Percentiles rank a stretch among this genome's conserved stretches.
These are phyloP conservation scores for Diospyros lotus DNA, from an alignment of 148 eudicot species.

Conservation along the genomic window DNA sequence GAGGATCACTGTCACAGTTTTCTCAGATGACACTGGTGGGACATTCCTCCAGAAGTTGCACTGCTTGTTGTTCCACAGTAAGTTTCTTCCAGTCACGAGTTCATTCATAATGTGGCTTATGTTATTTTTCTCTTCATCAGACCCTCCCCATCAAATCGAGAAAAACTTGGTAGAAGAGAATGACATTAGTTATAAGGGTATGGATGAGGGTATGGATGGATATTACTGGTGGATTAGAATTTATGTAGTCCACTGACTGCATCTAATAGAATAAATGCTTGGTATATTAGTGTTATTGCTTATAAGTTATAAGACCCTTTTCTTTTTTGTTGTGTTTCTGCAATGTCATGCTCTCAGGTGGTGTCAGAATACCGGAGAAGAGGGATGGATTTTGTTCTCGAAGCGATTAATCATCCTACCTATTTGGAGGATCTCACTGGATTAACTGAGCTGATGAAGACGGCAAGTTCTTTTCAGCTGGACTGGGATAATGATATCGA, in stretches of 20 bases:
- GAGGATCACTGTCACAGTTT: constrained; percentile 86
- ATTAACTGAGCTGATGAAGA: constrained; percentile 71
- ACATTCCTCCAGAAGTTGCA: constrained; percentile 79
- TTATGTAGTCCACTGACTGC: no score
- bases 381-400: constrained; percentile 68
- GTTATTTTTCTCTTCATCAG: neutral
- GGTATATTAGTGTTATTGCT: no score
- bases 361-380: constrained; percentile 64
- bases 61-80: constrained; percentile 81
- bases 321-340: neutral
- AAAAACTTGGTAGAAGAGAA: no score
- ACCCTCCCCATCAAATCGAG: neutral
- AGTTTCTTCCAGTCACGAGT: constrained; percentile 23
- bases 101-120: neutral
- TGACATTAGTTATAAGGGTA: no score
- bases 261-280: no score
- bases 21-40: constrained; percentile 95
- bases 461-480: constrained; percentile 51
- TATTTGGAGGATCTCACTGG: constrained; percentile 93
- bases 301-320: neutral
- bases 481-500: constrained; percentile 77
- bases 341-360: constrained; percentile 41
- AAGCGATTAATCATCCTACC: constrained; percentile 93
- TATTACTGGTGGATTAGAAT: no score
- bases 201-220: no score